Base-by-base conservation (phyloP, 495 filamentous ascomycete genomes). In the Letharia lupina region DNA sequence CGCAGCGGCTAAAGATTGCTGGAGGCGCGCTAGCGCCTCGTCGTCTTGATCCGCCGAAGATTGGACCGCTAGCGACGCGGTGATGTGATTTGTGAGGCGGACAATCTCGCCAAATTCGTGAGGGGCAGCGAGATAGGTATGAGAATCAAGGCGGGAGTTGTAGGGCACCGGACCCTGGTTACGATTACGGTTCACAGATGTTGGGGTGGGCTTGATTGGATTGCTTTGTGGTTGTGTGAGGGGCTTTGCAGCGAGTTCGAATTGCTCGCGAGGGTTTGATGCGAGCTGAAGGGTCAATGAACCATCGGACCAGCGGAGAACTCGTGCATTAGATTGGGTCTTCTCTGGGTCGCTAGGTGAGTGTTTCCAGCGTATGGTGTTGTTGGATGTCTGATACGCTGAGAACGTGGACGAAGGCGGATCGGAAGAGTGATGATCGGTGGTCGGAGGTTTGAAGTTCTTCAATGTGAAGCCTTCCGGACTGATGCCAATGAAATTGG, bases 261-360 rank as follows among this genome's bases (percentile, higher is more conserved):
- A 96, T 70, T 96, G 91, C 68, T 89, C 86, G 60, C 81, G 80
- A 12, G 92, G 89, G 10, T 86, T 80, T 0, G 83, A 85, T 33
- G 86, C 88, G 44, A 91, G 77, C 71, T 91, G 88, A 13, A 97
- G 79, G 20, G 93, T 96, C 39, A 91, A 75, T 9, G 89, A 91
- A 47, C 91, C 91, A 71, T 96, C 91, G 66, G 88, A 89, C 91
- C 91, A 96, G 66, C 82, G 84, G 64, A 91, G 84, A 39, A 93
- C 78, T 57, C 88, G 84, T 9, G 90, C 83, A 73, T 94, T 94
- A 45, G 89, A 93, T 70, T 89, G 84, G 15, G 91, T 77, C 45
- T 82, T 74, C 16, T 74, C 70, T 10, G 81, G 80, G 65, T 89
- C 77, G 15, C 78, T 80, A n/a, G 87, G 87, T 54, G 87, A 83